Percentiles rank a stretch among this genome's conserved stretches.
Evolutionary conservation across 768 basidiomycete genomes (phyloP).

Genomic region (Hygrophoropsis aurantiaca): DNA sequence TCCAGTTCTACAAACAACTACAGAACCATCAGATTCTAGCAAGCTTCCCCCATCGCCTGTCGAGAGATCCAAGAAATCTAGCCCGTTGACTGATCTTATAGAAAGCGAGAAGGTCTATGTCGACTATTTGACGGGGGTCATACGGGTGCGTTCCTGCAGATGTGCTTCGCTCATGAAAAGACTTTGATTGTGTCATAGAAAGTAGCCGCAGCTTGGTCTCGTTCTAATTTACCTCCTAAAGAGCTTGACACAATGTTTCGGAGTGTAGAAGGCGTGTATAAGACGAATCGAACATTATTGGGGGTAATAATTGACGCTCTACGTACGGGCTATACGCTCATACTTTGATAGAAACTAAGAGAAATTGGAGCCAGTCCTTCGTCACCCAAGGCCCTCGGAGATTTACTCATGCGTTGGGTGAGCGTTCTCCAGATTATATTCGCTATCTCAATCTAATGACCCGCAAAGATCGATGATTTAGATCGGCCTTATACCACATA

Average conservation of each 20-base stretch:
- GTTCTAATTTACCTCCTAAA: conserved; percentile 88
- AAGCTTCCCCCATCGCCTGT: conserved; percentile 31
- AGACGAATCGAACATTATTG: conserved; percentile 82
- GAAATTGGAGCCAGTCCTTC: conserved; percentile 92
- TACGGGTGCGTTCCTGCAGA: conserved; percentile 62
- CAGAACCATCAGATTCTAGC: conserved; percentile 2
- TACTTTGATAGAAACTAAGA: conserved; percentile 72
- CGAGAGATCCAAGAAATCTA: conserved; percentile 60
- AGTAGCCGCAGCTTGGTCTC: conserved; percentile 97
- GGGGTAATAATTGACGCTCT: conserved; percentile 41
- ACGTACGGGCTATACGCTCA: conserved; percentile 8
- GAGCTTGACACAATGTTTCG: conserved; percentile 95
- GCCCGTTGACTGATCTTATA: conserved; percentile 89
- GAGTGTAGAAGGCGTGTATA: conserved; percentile 88
- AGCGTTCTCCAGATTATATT: conserved; percentile 26
- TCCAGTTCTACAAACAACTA: conserved; percentile 19
- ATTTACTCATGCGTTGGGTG: conserved; percentile 97
- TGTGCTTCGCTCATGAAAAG: conserved; percentile 1
- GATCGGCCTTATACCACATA: conserved; percentile 85
- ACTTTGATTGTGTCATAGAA: conserved; percentile 49
- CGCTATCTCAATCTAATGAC: conserved; percentile 17
- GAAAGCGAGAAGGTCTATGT: conserved; percentile 94
- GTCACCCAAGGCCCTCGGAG: conserved; percentile 91
- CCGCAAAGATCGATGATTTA: conserved; percentile 82
- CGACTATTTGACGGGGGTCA: conserved; percentile 84